Percentiles rank a stretch among this genome's conserved stretches.
phyloP scores from a whole-genome alignment of 495 filamentous ascomycete species.

The Podospora sp. region DNA sequence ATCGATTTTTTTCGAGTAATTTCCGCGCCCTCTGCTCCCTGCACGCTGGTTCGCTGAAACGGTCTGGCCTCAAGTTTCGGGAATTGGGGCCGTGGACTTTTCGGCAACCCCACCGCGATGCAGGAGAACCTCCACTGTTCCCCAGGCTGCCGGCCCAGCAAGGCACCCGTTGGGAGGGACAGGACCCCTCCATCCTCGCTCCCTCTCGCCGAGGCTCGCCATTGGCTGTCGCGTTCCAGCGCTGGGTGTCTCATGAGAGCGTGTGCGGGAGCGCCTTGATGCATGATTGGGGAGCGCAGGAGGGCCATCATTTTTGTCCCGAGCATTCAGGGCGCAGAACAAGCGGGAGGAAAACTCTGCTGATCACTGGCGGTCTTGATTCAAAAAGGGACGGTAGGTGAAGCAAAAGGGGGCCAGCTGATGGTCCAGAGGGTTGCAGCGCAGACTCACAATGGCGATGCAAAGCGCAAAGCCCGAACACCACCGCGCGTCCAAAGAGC shows the following conservation, averaged over 20 bases:
- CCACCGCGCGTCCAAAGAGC: not conserved
- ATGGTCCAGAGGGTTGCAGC: not conserved
- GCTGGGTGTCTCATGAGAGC: not conserved
- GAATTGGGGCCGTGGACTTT: not conserved
- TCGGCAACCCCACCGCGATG: not conserved
- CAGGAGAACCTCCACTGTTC: not conserved
- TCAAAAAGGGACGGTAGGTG: not conserved
- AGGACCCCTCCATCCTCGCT: not conserved
- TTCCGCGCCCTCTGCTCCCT: not conserved
- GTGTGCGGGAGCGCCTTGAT: slow-evolving; percentile 1
- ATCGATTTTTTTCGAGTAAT: not conserved
- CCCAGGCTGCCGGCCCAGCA: not conserved
- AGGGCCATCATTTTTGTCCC: not conserved
- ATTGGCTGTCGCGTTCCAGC: not conserved
- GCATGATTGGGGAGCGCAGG: slow-evolving; percentile 3
- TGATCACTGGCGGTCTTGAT: not conserved
- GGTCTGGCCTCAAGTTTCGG: slow-evolving; percentile 3
- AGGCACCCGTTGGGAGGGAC: not conserved
- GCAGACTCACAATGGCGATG: not conserved
- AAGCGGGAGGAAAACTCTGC: not conserved
- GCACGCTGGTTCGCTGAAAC: not conserved
- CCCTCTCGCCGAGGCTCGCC: not conserved
- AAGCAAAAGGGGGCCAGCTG: slow-evolving; percentile 2
- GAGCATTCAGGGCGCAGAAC: not conserved
- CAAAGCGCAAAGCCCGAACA: not conserved